A percentile compares a stretch with the other conserved stretches of the same genome.
Conservation (phyloP, 345 rosid genomes). For the Brassica carinata region DNA sequence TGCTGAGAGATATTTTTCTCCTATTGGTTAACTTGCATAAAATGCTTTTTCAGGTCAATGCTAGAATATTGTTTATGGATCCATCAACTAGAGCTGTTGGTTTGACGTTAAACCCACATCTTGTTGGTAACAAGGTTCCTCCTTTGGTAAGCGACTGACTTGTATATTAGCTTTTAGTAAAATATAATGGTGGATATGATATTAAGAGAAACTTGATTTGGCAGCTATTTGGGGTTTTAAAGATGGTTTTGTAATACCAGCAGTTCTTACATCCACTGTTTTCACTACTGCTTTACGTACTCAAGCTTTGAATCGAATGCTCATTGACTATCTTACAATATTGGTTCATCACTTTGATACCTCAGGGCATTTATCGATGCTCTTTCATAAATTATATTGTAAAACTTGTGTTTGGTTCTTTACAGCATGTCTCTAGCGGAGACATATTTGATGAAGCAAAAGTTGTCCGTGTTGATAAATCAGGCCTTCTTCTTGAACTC, state of each 20-base stretch:
- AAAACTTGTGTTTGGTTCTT: constrained; percentile 27
- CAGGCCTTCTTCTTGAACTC: constrained; percentile 87
- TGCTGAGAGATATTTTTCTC: constrained; percentile 1
- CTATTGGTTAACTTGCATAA: background rate
- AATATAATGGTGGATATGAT: constrained; percentile 2
- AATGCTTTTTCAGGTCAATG: constrained; percentile 64
- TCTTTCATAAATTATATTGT: background rate
- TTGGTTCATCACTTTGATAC: constrained; percentile 15
- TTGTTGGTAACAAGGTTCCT: constrained; percentile 76
- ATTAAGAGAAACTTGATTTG: constrained; percentile 4
- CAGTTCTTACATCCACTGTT: background rate
- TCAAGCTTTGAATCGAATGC: constrained; percentile 8
- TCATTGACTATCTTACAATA: background rate
- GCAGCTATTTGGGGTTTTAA: background rate
- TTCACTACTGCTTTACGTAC: background rate
- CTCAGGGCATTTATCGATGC: constrained; percentile 7
- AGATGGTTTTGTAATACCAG: constrained; percentile 1
- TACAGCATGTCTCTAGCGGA: constrained; percentile 76
- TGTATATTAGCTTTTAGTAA: constrained; percentile 10
- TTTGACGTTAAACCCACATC: constrained; percentile 86
- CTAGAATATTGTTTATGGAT: constrained; percentile 87
- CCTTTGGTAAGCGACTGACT: constrained; percentile 59
- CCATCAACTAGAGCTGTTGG: constrained; percentile 94
- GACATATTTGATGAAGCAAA: constrained; percentile 79
- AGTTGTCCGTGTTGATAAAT: constrained; percentile 81